phyloP scores from a whole-genome alignment of 139 green algal genomes.

The Closterium sp. region DNA sequence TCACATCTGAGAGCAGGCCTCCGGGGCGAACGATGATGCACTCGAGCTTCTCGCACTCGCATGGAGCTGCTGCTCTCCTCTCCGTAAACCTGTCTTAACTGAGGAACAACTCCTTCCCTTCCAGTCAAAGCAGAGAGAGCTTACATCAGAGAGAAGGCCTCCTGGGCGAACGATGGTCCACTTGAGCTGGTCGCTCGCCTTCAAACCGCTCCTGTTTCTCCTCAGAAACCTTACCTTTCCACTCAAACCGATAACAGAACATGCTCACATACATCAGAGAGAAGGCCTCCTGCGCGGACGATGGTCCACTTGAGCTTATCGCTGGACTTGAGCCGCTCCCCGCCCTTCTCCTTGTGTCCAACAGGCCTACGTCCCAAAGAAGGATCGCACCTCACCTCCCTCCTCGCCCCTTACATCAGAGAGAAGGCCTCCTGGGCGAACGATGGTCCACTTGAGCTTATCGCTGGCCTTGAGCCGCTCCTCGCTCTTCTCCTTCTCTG shows the following conservation, averaged over 20 bases:
- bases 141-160: conserved; percentile 80
- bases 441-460: conserved; percentile 81
- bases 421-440: conserved; percentile 90
- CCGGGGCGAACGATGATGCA: too few relatives aligned
- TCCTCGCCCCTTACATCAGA: conserved; percentile 65
- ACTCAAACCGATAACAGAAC: too few relatives aligned
- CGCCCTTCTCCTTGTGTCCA: conserved; percentile 95
- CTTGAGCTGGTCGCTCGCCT: conserved; percentile 56
- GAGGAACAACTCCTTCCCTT: too few relatives aligned
- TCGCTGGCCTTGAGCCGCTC: conserved; percentile 74
- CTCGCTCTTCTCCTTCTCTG: conserved; percentile 97
- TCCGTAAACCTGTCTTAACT: too few relatives aligned
- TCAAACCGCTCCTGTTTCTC: too few relatives aligned
- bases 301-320: conserved; percentile 79
- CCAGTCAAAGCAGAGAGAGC: too few relatives aligned
- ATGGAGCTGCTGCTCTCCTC: too few relatives aligned
- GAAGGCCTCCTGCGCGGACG: conserved; percentile 90
- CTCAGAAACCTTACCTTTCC: too few relatives aligned
- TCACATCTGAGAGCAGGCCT: too few relatives aligned
- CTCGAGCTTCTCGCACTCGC: too few relatives aligned
- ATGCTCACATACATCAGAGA: conserved; percentile 62
- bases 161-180: conserved; percentile 91
- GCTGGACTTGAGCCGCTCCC: conserved; percentile 76
- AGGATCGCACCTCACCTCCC: too few relatives aligned
- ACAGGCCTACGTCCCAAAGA: conserved; percentile 46